Percentiles rank a stretch among this genome's conserved stretches.
Conservation (phyloP, 2,329 filamentous ascomycete species). For the Claviceps maximensis region DNA sequence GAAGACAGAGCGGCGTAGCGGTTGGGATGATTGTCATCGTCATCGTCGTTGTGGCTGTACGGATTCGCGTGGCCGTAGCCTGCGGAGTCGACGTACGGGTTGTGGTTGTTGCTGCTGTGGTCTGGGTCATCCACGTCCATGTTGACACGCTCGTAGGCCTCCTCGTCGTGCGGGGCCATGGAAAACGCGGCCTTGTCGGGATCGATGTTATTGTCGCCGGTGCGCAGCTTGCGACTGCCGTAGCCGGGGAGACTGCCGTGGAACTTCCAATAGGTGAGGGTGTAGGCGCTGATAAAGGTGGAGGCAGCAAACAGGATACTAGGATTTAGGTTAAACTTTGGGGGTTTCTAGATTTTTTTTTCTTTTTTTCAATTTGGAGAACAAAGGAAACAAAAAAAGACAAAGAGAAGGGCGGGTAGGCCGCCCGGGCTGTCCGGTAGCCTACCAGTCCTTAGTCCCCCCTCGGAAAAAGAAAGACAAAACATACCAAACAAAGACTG, state of each 20-base stretch:
- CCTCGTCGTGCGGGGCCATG: constrained; percentile 52
- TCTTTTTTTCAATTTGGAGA: neutral
- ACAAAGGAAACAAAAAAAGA: neutral
- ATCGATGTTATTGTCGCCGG: constrained; percentile 41
- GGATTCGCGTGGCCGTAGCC: constrained; percentile 25
- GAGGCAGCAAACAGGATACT: constrained; percentile 44
- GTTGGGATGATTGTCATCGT: constrained; percentile 27
- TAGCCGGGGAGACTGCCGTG: constrained; percentile 50
- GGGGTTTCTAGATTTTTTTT: neutral
- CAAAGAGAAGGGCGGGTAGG: neutral
- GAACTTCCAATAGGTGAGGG: constrained; percentile 47
- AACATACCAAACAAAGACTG: constrained; percentile 49
- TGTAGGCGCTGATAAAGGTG: constrained; percentile 45
- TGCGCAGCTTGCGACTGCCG: constrained; percentile 32
- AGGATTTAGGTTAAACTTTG: neutral
- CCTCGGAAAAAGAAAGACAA: neutral
- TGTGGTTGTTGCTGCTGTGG: constrained; percentile 28
- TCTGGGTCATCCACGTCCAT: constrained; percentile 42
- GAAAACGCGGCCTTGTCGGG: constrained; percentile 58
- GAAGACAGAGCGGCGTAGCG: constrained; percentile 26
- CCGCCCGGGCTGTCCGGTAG: too few species aligned
- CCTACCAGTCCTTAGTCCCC: neutral
- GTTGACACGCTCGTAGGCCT: constrained; percentile 50
- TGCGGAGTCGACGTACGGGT: constrained; percentile 17
- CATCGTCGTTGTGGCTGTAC: constrained; percentile 25